Evolutionary conservation across 257 asterid species (phyloP).

Genomic region (Gynochthodes officinalis): DNA sequence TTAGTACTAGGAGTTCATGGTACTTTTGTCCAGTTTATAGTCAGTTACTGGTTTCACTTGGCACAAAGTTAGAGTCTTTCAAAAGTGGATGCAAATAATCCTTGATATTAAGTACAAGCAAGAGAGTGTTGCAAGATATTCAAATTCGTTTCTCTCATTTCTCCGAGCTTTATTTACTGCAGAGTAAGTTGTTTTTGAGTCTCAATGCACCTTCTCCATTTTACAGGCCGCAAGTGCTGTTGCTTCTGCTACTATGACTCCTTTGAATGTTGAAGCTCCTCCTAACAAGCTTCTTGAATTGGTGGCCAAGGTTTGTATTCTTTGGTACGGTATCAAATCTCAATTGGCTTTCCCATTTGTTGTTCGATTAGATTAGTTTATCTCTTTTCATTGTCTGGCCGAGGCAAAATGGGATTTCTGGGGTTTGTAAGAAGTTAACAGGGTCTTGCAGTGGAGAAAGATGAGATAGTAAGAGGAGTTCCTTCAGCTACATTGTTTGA

Average conservation of each 20-base stretch:
- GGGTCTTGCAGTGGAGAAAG: conserved; percentile 93
- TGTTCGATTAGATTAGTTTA: neutral
- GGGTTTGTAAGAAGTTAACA: conserved; percentile 48
- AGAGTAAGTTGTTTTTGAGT: neutral
- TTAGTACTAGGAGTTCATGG: neutral
- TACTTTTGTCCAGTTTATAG: neutral
- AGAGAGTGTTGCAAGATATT: neutral
- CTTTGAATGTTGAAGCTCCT: conserved; percentile 67
- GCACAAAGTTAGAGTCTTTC: neutral
- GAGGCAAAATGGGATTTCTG: conserved; percentile 11
- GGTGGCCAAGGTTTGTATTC: conserved; percentile 70
- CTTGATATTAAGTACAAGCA: neutral
- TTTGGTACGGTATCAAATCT: conserved; percentile 13
- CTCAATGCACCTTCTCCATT: neutral
- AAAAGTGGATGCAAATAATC: neutral
- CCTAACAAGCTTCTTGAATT: conserved; percentile 75
- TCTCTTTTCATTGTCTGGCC: neutral
- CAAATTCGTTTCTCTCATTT: neutral
- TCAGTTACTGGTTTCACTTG: neutral
- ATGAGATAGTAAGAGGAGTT: conserved; percentile 58
- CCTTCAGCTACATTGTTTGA: conserved; percentile 43
- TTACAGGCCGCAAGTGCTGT: conserved; percentile 79
- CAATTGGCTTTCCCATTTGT: neutral
- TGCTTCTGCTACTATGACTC: conserved; percentile 86
- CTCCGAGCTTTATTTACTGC: neutral